Base-by-base conservation (phyloP, 257 asterid genomes). In the Euphrasia confusa region DNA sequence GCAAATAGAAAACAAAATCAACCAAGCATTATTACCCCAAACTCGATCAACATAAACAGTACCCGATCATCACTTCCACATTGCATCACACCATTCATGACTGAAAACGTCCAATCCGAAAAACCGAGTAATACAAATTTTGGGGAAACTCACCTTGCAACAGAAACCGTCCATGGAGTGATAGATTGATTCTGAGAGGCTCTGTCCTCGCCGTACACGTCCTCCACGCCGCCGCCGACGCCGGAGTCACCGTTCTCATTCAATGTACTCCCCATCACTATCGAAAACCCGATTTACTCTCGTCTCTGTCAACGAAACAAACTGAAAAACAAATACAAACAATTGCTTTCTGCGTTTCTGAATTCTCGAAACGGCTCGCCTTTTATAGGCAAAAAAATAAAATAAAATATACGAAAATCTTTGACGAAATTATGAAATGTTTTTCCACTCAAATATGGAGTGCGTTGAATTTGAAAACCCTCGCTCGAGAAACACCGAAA, bases 131-230 rank as follows among this genome's bases (percentile, higher is more conserved):
- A 54, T 3, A 4, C 52, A 71, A 40, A 48, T 18, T 33, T 6
- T 14, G 4, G 14, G 55, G 6, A 49, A 49, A 4, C 9, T n/a
- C 71, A 91, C 99, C 99, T 86, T 68, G 99, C 95, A 54, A 92
- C 81, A 12, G 97, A 77, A 24, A 83, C 73, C 40, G 82, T 66
- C 99, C 96, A 92, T 21, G 99, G 99, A 57, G 96, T 89, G 72
- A 92, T 71, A 12, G 75, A 76, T 78, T 81, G 97, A 75, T 89
- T 80, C 79, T 92, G 82, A 2, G 95, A 75, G 55, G 99, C 99
- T 58, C 91, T 81, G 65, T 92, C 97, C 73, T 89, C 97, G 2
- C 99, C 96, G 32, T 87, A 92, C 27, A 83, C 75, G 56, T 92
- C 97, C 55, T 68, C 71, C 64, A 89, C 99, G 26, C 99, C 97